Base-by-base conservation (phyloP, 2,329 filamentous ascomycete genomes). In the Hawksworthiomyces lignivorus region DNA sequence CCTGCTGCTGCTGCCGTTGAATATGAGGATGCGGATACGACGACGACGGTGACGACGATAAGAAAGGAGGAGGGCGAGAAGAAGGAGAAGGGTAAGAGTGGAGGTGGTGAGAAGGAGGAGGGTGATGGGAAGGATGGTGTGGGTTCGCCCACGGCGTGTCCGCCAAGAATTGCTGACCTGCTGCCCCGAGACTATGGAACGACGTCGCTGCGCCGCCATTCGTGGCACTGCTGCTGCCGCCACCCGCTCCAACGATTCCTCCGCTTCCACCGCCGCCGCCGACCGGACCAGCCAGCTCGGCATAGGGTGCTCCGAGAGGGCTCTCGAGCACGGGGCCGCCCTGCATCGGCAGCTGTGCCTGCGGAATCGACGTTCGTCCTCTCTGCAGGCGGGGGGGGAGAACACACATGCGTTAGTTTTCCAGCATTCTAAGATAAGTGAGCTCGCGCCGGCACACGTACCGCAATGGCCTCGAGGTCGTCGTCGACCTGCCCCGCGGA, bases 101-200 rank as follows among this genome's bases (percentile, higher is more conserved):
- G n/a, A n/a, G n/a, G n/a, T n/a, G n/a, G n/a, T n/a, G n/a, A n/a
- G n/a, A n/a, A n/a, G n/a, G n/a, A n/a, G n/a, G n/a, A n/a, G n/a
- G n/a, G n/a, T n/a, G 30, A 56, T 87, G 81, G 9, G 79, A 74
- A 7, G 83, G 80, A 56, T 87, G 82, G 51, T 90, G 86, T 15
- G 88, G 87, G 57, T 94, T 94, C 27, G 88, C 87, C 89, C 89
- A 96, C 1, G 88, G 84, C 5, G 86, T 94, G 52, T 90, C 82
- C 55, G 94, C 86, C 42, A 94, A 73, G 52, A 92, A 94, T 49
- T 90, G 84, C 60, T 94, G 87, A 53, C 86, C 85, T 19, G 85
- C 85, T 29, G 82, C 75, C 54, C 76, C 74, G 46, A 78, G 62
- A 53, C 68, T 65, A 11, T 48, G 39, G 54, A 74, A 70, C 6